Evolutionary conservation across 2,329 filamentous ascomycete species (phyloP).

Genomic region (Fusarium liriodendri): DNA sequence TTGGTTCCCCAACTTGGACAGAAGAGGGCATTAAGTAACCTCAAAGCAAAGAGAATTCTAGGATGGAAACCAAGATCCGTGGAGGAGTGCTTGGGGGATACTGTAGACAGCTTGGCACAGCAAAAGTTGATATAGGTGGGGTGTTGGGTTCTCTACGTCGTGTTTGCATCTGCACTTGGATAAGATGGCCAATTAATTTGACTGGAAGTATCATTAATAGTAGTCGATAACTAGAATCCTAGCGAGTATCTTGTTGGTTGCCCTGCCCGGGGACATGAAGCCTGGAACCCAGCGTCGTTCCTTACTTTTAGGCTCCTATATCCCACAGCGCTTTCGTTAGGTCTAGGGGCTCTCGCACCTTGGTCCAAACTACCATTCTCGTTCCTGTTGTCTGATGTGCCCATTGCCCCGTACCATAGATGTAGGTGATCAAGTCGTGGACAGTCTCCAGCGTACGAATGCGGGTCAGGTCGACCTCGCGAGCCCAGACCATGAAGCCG

Average conservation of each 20-base stretch:
- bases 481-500: background rate
- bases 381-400: background rate
- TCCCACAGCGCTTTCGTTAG: background rate
- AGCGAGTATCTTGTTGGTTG: background rate
- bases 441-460: background rate
- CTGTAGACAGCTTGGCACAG: background rate
- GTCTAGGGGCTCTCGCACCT: background rate
- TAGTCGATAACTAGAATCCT: background rate
- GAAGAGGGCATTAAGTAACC: background rate
- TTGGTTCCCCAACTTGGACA: background rate
- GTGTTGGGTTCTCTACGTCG: background rate
- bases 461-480: background rate
- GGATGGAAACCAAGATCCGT: background rate
- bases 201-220: background rate
- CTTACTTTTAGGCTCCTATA: background rate
- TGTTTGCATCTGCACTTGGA: background rate
- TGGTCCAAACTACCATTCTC: background rate
- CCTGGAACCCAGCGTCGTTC: background rate
- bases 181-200: background rate
- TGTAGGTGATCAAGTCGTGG: background rate
- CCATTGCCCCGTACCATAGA: background rate
- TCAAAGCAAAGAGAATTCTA: background rate
- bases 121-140: background rate
- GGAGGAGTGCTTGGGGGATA: background rate
- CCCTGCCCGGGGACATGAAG: background rate